Evolutionary conservation across 495 filamentous ascomycete species (phyloP).

Genomic region (Penicillium paxilli): DNA sequence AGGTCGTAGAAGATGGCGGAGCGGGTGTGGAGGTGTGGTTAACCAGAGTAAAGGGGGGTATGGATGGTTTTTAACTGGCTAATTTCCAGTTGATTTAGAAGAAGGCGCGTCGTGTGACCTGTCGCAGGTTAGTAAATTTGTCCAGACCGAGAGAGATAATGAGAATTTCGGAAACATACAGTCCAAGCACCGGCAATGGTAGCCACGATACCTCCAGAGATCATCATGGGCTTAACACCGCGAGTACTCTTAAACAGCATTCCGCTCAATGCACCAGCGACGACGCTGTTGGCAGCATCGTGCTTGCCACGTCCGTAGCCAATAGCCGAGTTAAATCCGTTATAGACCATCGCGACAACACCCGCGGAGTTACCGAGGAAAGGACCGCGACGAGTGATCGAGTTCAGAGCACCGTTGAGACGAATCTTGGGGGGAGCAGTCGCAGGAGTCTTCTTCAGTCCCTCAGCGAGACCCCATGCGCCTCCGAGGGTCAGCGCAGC

Average conservation of each 20-base stretch:
- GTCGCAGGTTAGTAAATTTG: conserved; percentile 28
- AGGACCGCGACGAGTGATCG: conserved; percentile 88
- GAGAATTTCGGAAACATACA: conserved; percentile 53
- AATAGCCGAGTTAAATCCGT: conserved; percentile 87
- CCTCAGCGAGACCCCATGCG: conserved; percentile 87
- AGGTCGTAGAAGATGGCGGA: conserved; percentile 26
- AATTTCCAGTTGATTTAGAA: conserved; percentile 42
- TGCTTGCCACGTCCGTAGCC: conserved; percentile 87
- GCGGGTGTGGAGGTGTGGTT: conserved; percentile 30
- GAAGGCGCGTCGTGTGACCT: conserved; percentile 60
- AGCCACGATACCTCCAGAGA: conserved; percentile 85
- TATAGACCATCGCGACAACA: conserved; percentile 93
- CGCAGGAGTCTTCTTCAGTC: conserved; percentile 68
- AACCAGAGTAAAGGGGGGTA: conserved; percentile 15
- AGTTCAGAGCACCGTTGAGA: conserved; percentile 90
- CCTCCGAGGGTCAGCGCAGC: conserved; percentile 83
- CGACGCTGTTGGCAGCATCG: conserved; percentile 83
- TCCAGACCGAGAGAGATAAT: not conserved
- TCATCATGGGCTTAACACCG: conserved; percentile 87
- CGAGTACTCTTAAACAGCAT: conserved; percentile 95
- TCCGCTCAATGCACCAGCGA: conserved; percentile 81
- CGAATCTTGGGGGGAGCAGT: conserved; percentile 84
- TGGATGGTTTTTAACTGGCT: conserved; percentile 16
- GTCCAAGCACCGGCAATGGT: conserved; percentile 83
- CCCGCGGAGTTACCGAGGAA: conserved; percentile 95